Conservation (phyloP, 306 rosid genomes). For the Cucurbita ficifolia region DNA sequence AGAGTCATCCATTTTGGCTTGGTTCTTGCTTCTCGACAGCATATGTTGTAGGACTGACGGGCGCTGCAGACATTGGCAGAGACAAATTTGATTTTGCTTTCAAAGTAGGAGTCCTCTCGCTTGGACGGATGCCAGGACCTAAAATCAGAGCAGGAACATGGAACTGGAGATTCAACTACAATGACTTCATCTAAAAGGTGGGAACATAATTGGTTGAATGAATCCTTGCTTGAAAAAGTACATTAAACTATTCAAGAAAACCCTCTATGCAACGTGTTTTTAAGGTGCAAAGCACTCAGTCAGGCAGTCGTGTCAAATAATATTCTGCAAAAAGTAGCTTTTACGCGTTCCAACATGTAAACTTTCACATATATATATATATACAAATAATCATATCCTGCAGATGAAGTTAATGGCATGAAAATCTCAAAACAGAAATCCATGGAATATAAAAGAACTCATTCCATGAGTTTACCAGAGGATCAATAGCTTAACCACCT, state of each 20-base stretch:
- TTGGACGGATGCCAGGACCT: constrained; percentile 87
- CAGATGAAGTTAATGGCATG: neutral
- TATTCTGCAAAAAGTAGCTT: neutral
- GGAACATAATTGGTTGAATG: neutral
- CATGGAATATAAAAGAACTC: neutral
- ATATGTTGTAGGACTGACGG: constrained; percentile 22
- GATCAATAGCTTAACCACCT: neutral
- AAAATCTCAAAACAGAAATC: neutral
- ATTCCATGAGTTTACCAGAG: neutral
- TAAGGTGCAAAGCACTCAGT: neutral
- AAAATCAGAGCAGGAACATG: constrained; percentile 6
- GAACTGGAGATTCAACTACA: neutral
- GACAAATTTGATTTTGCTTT: constrained; percentile 53
- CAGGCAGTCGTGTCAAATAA: neutral
- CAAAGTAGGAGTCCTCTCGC: constrained; percentile 48
- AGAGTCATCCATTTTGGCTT: constrained; percentile 50
- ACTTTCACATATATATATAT: neutral
- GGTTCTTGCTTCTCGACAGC: constrained; percentile 36
- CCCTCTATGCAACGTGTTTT: neutral
- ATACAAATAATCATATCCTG: neutral
- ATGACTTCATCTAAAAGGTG: neutral
- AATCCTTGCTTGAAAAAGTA: neutral
- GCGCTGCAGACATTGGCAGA: constrained; percentile 18
- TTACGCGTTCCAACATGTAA: neutral
- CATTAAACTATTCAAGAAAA: neutral